Percentiles rank a stretch among this genome's conserved stretches.
phyloP scores from a whole-genome alignment of 2,329 filamentous ascomycete genomes.

The Dryadomyces quercus-mongolicae region DNA sequence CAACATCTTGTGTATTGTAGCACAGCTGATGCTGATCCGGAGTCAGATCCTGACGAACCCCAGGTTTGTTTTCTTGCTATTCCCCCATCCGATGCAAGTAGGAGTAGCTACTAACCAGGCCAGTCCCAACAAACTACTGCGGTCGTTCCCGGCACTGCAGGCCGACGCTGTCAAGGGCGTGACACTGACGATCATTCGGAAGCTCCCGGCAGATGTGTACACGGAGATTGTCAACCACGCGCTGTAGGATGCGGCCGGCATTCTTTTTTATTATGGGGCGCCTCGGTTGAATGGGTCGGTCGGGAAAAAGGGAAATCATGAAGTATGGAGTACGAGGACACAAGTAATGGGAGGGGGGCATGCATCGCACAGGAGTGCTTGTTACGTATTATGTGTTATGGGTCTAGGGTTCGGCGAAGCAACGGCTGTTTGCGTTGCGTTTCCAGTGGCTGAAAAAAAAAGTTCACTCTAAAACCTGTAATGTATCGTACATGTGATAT shows the following conservation, averaged over 20 bases:
- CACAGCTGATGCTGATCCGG: conserved; percentile 80
- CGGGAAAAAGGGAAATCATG: background rate
- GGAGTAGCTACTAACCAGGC: background rate
- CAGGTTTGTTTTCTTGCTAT: conserved; percentile 43
- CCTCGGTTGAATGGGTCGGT: background rate
- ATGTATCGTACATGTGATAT: background rate
- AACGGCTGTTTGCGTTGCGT: too few relatives aligned
- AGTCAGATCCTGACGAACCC: conserved; percentile 72
- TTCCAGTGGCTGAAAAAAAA: background rate
- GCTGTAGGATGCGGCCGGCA: conserved; percentile 31
- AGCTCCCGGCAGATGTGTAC: conserved; percentile 85
- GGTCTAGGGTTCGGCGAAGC: background rate
- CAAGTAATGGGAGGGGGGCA: background rate
- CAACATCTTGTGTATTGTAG: conserved; percentile 93
- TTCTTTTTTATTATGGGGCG: background rate
- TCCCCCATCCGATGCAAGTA: background rate
- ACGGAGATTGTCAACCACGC: conserved; percentile 82
- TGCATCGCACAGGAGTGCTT: background rate
- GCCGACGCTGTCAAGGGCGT: conserved; percentile 75
- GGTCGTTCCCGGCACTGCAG: conserved; percentile 74
- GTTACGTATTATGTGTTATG: background rate
- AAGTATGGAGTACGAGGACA: background rate
- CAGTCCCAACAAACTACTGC: conserved; percentile 85
- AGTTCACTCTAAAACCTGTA: background rate
- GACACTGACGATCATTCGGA: conserved; percentile 75